phyloP scores from a whole-genome alignment of 2,329 filamentous ascomycete species.

The Eurotiales sp. region DNA sequence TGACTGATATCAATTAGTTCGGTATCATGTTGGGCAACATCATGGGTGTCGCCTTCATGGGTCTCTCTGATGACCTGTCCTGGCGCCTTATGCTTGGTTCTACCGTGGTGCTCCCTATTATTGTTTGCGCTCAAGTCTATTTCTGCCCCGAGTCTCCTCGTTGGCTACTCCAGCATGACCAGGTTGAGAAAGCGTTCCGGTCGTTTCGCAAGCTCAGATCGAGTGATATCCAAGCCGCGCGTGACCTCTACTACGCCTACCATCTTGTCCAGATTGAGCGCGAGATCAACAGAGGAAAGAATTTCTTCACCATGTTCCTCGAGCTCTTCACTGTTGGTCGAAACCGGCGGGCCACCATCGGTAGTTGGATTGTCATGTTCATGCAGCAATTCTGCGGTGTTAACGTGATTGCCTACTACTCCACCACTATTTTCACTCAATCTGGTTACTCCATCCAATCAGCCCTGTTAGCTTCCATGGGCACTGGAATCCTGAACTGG shows the following conservation, averaged over 20 bases:
- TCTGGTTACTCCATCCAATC: slow-evolving; percentile 50
- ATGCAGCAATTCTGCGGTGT: slow-evolving; percentile 44
- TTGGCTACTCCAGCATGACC: slow-evolving; percentile 50
- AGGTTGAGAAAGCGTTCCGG: slow-evolving; percentile 44
- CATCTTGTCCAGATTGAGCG: slow-evolving; percentile 60
- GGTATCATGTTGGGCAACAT: slow-evolving; percentile 48
- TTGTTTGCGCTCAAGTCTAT: slow-evolving; percentile 60
- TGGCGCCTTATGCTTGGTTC: slow-evolving; percentile 70
- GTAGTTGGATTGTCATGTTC: slow-evolving; percentile 60
- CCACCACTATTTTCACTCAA: slow-evolving; percentile 57
- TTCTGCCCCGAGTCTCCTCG: slow-evolving; percentile 57
- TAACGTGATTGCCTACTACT: slow-evolving; percentile 61
- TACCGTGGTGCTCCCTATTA: slow-evolving; percentile 58
- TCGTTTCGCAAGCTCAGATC: slow-evolving; percentile 49
- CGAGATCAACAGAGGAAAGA: slow-evolving; percentile 49
- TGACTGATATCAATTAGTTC: too few species aligned
- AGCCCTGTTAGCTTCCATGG: slow-evolving; percentile 59
- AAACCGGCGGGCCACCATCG: slow-evolving; percentile 58
- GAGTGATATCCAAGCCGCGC: slow-evolving; percentile 51
- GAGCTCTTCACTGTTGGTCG: slow-evolving; percentile 61
- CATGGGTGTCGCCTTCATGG: slow-evolving; percentile 46
- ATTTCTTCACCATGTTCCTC: slow-evolving; percentile 50
- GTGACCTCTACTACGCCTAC: slow-evolving; percentile 56
- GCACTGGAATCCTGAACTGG: slow-evolving; percentile 64
- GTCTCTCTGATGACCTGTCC: slow-evolving; percentile 47